Base-by-base conservation (phyloP, 805 yeast genomes). In the Cephaloascus albidus region DNA sequence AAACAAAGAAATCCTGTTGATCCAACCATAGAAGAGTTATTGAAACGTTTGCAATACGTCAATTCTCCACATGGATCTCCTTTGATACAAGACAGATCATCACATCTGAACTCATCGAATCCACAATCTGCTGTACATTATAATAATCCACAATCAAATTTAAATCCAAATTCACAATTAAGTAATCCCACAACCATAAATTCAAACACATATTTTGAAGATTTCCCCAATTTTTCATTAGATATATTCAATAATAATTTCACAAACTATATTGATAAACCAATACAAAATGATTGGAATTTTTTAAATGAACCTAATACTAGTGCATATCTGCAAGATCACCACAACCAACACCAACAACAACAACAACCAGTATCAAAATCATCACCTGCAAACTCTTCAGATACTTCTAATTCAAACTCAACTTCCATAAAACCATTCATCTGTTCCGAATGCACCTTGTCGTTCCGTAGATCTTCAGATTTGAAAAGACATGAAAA, bases 401-500 rank as follows among this genome's bases (percentile, higher is more conserved):
- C 15, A 33, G 30, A 33, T 31, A 18, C 27, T 39, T 36, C 15
- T 39, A 37, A 20, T 20, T 10, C 14, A 15, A 4, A 27, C 26
- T 8, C 35, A 27, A 35, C 32, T 28, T 34, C 33, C 27, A 8
- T 44, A 19, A 60, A 75, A 44, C 72, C 73, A 35, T 79, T 68
- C 48, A 64, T 72, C 4, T 84, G 94, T 54, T 50, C 55, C 4
- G 70, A 73, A 45, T 84, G 94, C 55, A 55, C 70, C 2, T 61
- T 81, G 60, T 70, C 77, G 28, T 84, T 84, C 55, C 67, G 82
- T 39, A 63, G 93, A 31, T 72, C 83, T 1, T 71, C 81, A 2
- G 90, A 82, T 57, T 65, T 82, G 47, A 78, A 79, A 53, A 68
- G 90, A 40, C 93, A 83, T 52, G 85, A 79, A 49, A 78, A 83